Evolutionary conservation across 495 filamentous ascomycete genomes (phyloP).

Genomic region (Endocarpon pusillum): DNA sequence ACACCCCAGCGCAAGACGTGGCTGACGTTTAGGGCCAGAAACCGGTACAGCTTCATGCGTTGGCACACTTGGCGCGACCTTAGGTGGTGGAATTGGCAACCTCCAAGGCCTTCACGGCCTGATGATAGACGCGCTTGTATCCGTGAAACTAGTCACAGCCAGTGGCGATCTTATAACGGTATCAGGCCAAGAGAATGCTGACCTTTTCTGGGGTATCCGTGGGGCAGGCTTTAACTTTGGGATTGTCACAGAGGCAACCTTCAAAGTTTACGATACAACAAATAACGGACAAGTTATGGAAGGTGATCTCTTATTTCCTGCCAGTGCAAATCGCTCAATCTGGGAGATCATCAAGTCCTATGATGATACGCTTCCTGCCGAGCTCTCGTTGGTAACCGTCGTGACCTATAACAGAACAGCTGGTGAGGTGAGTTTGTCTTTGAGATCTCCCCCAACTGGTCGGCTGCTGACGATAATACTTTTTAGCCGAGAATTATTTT

Average conservation of each 20-base stretch:
- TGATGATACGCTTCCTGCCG: conserved; percentile 9
- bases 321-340: conserved; percentile 8
- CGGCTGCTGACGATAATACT: no score
- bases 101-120: conserved; percentile 43
- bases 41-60: no score
- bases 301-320: no score
- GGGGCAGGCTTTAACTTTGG: conserved; percentile 50
- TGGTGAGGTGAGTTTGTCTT: no score
- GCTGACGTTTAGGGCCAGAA: conserved; percentile 38
- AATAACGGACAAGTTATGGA: no score
- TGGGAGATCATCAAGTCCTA: conserved; percentile 14
- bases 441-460: no score
- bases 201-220: conserved; percentile 39
- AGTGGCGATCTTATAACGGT: conserved; percentile 25
- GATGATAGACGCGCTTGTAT: conserved; percentile 38
- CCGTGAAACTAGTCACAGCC: conserved; percentile 37
- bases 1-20: no score
- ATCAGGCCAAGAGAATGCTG: conserved; percentile 20
- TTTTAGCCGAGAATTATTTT: conserved; percentile 8
- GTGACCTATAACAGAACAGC: conserved; percentile 1
- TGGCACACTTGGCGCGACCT: conserved; percentile 32
- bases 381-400: conserved; percentile 8
- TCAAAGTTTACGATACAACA: conserved; percentile 2
- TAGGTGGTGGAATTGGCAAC: conserved; percentile 46
- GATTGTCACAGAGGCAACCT: conserved; percentile 32